A percentile compares a stretch with the other conserved stretches of the same genome.
These are phyloP conservation scores for Monotropa hypopitys DNA, from an alignment of 179 eudicot genomes.

Conservation along the genomic window DNA sequence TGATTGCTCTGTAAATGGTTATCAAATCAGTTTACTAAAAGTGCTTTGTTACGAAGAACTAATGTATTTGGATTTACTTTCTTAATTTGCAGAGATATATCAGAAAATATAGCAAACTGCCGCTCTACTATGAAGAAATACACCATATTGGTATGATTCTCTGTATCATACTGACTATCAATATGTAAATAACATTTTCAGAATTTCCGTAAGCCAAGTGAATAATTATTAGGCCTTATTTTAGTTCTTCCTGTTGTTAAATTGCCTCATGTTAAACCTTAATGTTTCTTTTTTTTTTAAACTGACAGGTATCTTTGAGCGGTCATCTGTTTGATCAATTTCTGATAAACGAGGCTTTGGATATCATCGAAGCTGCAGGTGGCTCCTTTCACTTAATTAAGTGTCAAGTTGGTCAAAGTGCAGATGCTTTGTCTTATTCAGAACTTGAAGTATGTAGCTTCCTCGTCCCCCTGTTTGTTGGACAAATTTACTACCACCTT, in stretches of 20 bases:
- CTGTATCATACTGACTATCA: background rate
- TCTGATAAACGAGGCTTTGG: slow-evolving; percentile 87
- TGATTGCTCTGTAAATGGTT: background rate
- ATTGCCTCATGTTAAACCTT: background rate
- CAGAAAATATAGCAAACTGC: slow-evolving; percentile 27
- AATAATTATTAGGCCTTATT: background rate
- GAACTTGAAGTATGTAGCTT: slow-evolving; percentile 61
- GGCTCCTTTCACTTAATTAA: slow-evolving; percentile 81
- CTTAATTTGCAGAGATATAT: slow-evolving; percentile 44
- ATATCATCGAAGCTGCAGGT: slow-evolving; percentile 89
- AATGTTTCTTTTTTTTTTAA: background rate
- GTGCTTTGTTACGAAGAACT: background rate
- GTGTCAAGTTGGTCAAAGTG: slow-evolving; percentile 85
- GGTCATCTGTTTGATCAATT: slow-evolving; percentile 94
- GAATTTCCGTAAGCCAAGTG: background rate
- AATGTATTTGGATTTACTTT: background rate
- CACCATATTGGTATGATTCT: slow-evolving; percentile 42
- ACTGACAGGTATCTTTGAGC: slow-evolving; percentile 69
- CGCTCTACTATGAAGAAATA: slow-evolving; percentile 45
- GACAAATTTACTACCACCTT: background rate
- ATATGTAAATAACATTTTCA: background rate
- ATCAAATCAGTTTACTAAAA: background rate
- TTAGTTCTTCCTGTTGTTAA: background rate
- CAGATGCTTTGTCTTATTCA: slow-evolving; percentile 63
- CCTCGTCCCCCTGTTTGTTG: background rate